A percentile compares a stretch with the other conserved stretches of the same genome.
These are phyloP conservation scores for Trifolium subterraneum DNA, from an alignment of 306 rosid genomes.

Conservation along the genomic window DNA sequence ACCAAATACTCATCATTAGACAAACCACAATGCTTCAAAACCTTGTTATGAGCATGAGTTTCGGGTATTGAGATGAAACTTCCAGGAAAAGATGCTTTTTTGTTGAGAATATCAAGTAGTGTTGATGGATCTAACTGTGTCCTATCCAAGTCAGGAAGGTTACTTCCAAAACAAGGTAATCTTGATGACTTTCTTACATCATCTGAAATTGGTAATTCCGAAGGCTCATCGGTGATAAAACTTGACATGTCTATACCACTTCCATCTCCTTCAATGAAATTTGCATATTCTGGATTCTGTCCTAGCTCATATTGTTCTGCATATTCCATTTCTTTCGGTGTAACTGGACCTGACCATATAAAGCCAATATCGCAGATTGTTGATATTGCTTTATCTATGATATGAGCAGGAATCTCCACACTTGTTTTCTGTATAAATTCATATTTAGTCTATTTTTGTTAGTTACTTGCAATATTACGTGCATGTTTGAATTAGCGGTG, in stretches of 20 bases:
- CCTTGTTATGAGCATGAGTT: constrained; percentile 69
- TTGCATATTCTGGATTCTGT: constrained; percentile 75
- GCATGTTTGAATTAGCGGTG: no score
- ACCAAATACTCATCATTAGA: constrained; percentile 72
- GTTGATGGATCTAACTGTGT: constrained; percentile 76
- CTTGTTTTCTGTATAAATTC: constrained; percentile 55
- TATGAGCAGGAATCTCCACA: constrained; percentile 64
- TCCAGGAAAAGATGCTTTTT: constrained; percentile 73
- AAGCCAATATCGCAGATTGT: constrained; percentile 65
- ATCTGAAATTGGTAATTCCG: constrained; percentile 36
- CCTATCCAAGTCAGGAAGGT: constrained; percentile 72
- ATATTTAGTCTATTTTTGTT: neutral
- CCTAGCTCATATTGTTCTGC: constrained; percentile 75
- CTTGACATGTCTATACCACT: constrained; percentile 53
- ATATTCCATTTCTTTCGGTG: constrained; percentile 80
- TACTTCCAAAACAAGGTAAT: constrained; percentile 62
- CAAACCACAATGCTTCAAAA: constrained; percentile 70
- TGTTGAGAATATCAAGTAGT: constrained; percentile 67
- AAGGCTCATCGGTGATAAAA: constrained; percentile 64
- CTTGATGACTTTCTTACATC: constrained; percentile 53
- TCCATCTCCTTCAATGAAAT: constrained; percentile 56
- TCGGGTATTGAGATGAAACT: constrained; percentile 83
- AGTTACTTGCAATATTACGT: no score
- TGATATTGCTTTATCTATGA: constrained; percentile 80
- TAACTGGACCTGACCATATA: constrained; percentile 91